These are phyloP conservation scores for Lanzia echinophila DNA, from an alignment of 2,329 filamentous ascomycete species.

Conservation along the genomic window DNA sequence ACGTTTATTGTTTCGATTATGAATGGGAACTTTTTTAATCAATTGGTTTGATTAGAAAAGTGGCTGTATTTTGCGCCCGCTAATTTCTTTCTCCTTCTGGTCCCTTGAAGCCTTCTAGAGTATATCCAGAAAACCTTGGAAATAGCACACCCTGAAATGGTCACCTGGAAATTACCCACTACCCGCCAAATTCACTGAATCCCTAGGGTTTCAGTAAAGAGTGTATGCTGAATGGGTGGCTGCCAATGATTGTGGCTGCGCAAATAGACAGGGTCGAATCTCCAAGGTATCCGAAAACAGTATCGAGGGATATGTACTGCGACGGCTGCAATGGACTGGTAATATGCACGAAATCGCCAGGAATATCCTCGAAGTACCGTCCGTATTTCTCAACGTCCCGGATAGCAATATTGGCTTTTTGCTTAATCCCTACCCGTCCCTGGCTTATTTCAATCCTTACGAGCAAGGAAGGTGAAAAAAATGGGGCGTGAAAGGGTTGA, in stretches of 20 bases:
- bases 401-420: slow-evolving; percentile 1
- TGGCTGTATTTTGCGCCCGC: not conserved
- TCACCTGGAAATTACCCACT: not conserved
- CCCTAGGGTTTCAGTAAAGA: not conserved
- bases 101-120: too few relatives aligned
- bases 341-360: slow-evolving; percentile 11
- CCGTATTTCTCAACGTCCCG: slow-evolving; percentile 9
- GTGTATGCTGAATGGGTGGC: not conserved
- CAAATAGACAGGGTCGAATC: not conserved
- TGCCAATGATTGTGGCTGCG: not conserved
- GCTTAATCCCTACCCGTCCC: slow-evolving; percentile 4
- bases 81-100: not conserved
- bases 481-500: not conserved
- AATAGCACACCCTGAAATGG: not conserved
- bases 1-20: not conserved
- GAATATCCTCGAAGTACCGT: slow-evolving; percentile 9
- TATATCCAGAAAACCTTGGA: too few relatives aligned
- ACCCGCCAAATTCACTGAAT: not conserved
- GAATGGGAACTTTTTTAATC: not conserved
- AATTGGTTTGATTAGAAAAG: not conserved
- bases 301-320: slow-evolving; percentile 4
- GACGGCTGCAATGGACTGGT: slow-evolving; percentile 8
- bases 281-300: not conserved
- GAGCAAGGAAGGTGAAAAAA: not conserved
- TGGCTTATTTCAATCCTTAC: slow-evolving; percentile 8